phyloP scores from a whole-genome alignment of 176 grass and related monocot species.

The Avena sativa region DNA sequence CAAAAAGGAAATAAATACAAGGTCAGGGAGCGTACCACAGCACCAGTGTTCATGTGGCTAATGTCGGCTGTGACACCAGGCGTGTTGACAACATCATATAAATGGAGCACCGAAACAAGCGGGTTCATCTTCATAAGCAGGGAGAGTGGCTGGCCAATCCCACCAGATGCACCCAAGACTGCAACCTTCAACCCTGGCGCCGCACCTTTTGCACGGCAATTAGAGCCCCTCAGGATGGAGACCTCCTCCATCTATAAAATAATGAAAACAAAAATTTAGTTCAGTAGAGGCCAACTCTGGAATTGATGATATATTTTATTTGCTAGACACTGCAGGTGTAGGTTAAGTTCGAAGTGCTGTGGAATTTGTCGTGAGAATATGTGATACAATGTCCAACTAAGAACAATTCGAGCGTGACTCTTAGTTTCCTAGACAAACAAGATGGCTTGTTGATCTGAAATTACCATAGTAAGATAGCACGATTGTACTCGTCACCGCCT shows the following conservation, averaged over 20 bases:
- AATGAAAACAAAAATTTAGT: constrained; percentile 24
- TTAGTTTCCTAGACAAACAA: not conserved
- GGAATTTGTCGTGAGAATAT: not conserved
- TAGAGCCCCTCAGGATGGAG: constrained; percentile 45
- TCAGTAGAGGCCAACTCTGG: not conserved
- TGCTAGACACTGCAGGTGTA: not conserved
- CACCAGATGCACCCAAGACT: constrained; percentile 82
- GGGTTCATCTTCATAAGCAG: constrained; percentile 95
- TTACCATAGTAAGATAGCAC: not conserved
- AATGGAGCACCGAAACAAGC: constrained; percentile 80
- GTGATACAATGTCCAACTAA: not conserved
- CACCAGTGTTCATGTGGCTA: constrained; percentile 92
- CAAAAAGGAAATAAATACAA: not conserved
- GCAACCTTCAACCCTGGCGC: constrained; percentile 86
- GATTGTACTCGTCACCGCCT: too few species aligned
- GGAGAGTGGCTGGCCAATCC: constrained; percentile 84
- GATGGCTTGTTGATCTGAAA: not conserved
- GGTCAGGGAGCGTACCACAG: constrained; percentile 59
- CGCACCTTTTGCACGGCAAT: constrained; percentile 79
- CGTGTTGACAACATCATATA: constrained; percentile 87
- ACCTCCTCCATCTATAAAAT: constrained; percentile 59
- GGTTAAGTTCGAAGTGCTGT: not conserved
- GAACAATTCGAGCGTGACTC: not conserved
- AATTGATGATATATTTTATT: not conserved
- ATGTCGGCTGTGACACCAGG: constrained; percentile 91